phyloP scores from a whole-genome alignment of 192 early-diverging fungal species.

The Podila verticillata region DNA sequence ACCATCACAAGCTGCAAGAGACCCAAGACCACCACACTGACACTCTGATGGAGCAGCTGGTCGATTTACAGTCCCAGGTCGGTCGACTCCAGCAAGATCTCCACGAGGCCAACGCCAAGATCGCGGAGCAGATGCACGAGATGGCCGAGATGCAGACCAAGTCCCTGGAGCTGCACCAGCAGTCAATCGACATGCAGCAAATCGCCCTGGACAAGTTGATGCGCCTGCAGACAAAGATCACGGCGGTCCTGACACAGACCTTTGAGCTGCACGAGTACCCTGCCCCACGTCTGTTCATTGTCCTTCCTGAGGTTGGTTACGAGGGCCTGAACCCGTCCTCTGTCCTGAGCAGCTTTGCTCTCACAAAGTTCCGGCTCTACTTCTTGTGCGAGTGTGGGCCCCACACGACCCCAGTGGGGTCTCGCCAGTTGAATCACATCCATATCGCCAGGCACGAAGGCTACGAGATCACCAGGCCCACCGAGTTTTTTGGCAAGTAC shows the following conservation, averaged over 20 bases:
- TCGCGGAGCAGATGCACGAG: background rate
- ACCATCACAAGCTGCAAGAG: slow-evolving; percentile 8
- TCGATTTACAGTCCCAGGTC: slow-evolving; percentile 6
- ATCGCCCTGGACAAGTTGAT: slow-evolving; percentile 16
- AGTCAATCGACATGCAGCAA: background rate
- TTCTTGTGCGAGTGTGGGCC: slow-evolving; percentile 41
- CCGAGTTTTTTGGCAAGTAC: slow-evolving; percentile 42
- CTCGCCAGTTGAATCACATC: slow-evolving; percentile 30
- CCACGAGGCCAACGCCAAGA: slow-evolving; percentile 4
- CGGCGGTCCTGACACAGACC: slow-evolving; percentile 35
- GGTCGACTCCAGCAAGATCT: slow-evolving; percentile 1
- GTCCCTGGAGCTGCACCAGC: slow-evolving; percentile 9
- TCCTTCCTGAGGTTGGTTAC: slow-evolving; percentile 37
- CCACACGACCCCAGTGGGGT: slow-evolving; percentile 32
- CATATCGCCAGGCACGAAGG: slow-evolving; percentile 45
- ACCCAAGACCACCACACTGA: slow-evolving; percentile 8
- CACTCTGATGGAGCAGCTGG: slow-evolving; percentile 3
- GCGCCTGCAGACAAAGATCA: slow-evolving; percentile 6
- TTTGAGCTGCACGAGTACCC: slow-evolving; percentile 49
- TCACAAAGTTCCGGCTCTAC: slow-evolving; percentile 37
- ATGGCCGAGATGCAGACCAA: background rate
- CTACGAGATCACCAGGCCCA: slow-evolving; percentile 41
- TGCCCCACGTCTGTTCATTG: slow-evolving; percentile 36
- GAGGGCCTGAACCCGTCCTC: slow-evolving; percentile 24
- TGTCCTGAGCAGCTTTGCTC: slow-evolving; percentile 7